phyloP scores from a whole-genome alignment of 352 stramenopile genomes.

The Albugo laibachii region DNA sequence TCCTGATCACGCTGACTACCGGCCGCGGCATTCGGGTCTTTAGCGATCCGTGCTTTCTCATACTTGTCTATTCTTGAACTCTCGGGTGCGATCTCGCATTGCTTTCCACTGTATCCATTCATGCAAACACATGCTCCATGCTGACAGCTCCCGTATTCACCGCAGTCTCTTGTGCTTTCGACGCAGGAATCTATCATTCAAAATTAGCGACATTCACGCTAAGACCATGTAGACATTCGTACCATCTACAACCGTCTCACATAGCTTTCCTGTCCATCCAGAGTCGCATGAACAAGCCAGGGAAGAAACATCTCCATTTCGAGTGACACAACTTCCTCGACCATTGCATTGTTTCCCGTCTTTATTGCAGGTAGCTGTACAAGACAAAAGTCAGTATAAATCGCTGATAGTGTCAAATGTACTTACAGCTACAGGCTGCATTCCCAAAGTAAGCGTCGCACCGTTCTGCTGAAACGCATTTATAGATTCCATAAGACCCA shows the following conservation, averaged over 20 bases:
- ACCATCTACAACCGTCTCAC: slow-evolving; percentile 30
- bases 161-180: slow-evolving; percentile 20
- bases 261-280: slow-evolving; percentile 50
- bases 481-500: slow-evolving; percentile 35
- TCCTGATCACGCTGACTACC: slow-evolving; percentile 8
- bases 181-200: slow-evolving; percentile 16
- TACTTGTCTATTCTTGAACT: slow-evolving; percentile 7
- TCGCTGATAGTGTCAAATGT: background rate
- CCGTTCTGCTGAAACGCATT: slow-evolving; percentile 53
- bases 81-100: slow-evolving; percentile 22
- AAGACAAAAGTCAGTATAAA: background rate
- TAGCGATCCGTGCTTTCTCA: background rate
- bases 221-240: slow-evolving; percentile 1
- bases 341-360: slow-evolving; percentile 44
- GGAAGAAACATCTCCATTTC: slow-evolving; percentile 10
- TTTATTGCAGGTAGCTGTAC: slow-evolving; percentile 15
- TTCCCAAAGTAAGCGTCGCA: slow-evolving; percentile 49
- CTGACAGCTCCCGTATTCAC: slow-evolving; percentile 20
- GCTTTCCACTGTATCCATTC: slow-evolving; percentile 19
- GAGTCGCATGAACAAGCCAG: slow-evolving; percentile 46
- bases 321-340: slow-evolving; percentile 27
- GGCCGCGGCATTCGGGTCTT: background rate
- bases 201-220: background rate
- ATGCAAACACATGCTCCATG: slow-evolving; percentile 16
- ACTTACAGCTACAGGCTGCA: slow-evolving; percentile 32